phyloP scores from a whole-genome alignment of 1,284 basidiomycete species.

The Tetrapyrgos nigripes region DNA sequence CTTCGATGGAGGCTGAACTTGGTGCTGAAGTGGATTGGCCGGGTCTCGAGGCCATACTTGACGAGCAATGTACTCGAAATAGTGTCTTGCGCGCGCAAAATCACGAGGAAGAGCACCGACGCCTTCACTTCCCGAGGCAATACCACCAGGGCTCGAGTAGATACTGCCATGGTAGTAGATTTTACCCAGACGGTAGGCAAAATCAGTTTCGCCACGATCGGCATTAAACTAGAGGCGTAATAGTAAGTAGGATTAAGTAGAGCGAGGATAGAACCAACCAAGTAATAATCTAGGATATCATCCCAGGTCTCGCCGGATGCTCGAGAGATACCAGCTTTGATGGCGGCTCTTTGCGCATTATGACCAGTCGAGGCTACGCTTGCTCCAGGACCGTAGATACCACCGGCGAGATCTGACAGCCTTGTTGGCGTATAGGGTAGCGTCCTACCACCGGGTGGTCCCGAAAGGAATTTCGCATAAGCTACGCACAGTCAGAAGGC shows the following conservation, averaged over 20 bases:
- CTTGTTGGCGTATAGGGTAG: conserved; percentile 85
- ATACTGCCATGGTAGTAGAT: conserved; percentile 95
- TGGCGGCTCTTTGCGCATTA: conserved; percentile 75
- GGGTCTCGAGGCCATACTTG: conserved; percentile 85
- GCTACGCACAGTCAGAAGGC: conserved; percentile 28
- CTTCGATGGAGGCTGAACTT: conserved; percentile 45
- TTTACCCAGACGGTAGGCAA: conserved; percentile 87
- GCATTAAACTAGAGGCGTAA: conserved; percentile 79
- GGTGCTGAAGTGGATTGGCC: conserved; percentile 53
- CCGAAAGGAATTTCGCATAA: conserved; percentile 84
- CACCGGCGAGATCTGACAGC: conserved; percentile 90
- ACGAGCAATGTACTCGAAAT: conserved; percentile 84
- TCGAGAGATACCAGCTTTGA: conserved; percentile 83
- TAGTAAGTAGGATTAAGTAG: background rate
- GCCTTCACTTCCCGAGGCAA: conserved; percentile 85
- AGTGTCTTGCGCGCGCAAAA: conserved; percentile 76
- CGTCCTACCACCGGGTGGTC: conserved; percentile 91
- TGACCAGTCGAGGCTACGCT: conserved; percentile 87
- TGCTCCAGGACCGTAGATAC: conserved; percentile 92
- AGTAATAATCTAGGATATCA: conserved; percentile 91
- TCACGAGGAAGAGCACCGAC: conserved; percentile 83
- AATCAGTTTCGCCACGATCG: conserved; percentile 85
- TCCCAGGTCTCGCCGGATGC: conserved; percentile 91
- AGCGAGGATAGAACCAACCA: conserved; percentile 52
- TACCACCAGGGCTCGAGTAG: conserved; percentile 75